Base-by-base conservation (phyloP, 805 yeast species). In the Lachancea meyersii region DNA sequence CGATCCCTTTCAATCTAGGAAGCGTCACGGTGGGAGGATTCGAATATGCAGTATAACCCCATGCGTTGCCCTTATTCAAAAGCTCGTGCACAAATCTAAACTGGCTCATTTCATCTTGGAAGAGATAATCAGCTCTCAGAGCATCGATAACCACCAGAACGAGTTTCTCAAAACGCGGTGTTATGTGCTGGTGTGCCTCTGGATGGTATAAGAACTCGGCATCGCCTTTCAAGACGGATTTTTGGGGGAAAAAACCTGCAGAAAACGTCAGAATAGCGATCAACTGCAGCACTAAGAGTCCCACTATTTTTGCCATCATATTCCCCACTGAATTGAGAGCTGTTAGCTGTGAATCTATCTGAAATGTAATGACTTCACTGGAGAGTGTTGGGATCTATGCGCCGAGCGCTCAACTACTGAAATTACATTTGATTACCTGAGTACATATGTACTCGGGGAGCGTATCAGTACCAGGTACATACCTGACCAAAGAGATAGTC, bases 1-100 rank as follows among this genome's bases (percentile, higher is more conserved):
- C 86, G 19, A 89, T 76, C 7, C 96, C 96, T 63, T 93, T 93
- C 40, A 93, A 69, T 46, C 98, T 73, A 0, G 98, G 98, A 30
- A 93, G 68, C 0, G 98, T 93, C 8, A 93, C 98, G 0, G 98
- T 93, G 2, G 98, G 98, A 1, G 98, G 97, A 49, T 85, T 84
- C 1, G 96, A 82, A 59, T 72, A 85, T 0, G 96, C 96, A 0
- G 98, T 93, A 61, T 79, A 89, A 0, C 96, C 96, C 38, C 89
- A 55, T 0, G 93, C 97, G 27, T 71, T 53, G 9, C 95, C 94
- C 0, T 69, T 51, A 40, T 75, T 72, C 7, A 91, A 66, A 44
- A 89, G 63, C 1, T 63, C 48, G 50, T 91, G 97, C 0, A 84
- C 73, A 54, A 75, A 77, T 0, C 55, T 32, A 84, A 93, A 86